Base-by-base conservation (phyloP, 2,329 filamentous ascomycete genomes). In the Pseudovirgaria hyperparasitica region DNA sequence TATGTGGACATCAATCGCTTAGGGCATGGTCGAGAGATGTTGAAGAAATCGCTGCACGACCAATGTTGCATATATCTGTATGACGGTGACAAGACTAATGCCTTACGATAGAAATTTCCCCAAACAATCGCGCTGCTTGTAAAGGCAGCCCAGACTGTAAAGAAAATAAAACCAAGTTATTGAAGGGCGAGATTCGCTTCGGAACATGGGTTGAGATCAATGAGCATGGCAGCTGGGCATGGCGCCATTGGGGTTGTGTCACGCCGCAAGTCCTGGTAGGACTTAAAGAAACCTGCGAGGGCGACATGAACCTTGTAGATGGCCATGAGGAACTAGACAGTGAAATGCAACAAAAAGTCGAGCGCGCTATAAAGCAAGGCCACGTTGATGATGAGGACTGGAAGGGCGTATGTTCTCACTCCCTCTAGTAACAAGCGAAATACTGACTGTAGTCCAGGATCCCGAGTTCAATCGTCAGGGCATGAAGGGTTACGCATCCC, bases 191-290 rank as follows among this genome's bases (percentile, higher is more conserved):
- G 38, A 58, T 93, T 3, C 78, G 87, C 29, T 70, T 85, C 28
- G 87, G 81, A 22, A 67, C 66, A 13, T 82, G 76, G 63, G 68
- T 92, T 36, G 68, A 67, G 6, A 67, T 77, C 38, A 27, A 58
- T 1, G 59, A 62, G 2, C 65, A 75, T 44, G 70, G 70, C 22
- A 67, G 65, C 44, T 92, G 74, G 72, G 54, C 61, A 31, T 96
- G 79, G 75, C 79, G 77, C 48, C 87, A 96, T 52, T 94, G 87
- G 87, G 86, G 87, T 16, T 96, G 87, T 43, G 72, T 86, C 19
- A 92, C 84, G 10, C 85, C 85, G 13, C 63, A 67, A 29, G 72
- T 82, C 43, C 59, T 94, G 32, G 45, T 60, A 30, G 76, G 81
- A 36, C 55, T 85, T 25, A 68, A 75, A 32, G 63, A 74, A 5